Evolutionary conservation across 805 yeast genomes (phyloP), one percentile per base, ranked within the genome.

Genomic region (Monosporozyma unispora): DNA sequence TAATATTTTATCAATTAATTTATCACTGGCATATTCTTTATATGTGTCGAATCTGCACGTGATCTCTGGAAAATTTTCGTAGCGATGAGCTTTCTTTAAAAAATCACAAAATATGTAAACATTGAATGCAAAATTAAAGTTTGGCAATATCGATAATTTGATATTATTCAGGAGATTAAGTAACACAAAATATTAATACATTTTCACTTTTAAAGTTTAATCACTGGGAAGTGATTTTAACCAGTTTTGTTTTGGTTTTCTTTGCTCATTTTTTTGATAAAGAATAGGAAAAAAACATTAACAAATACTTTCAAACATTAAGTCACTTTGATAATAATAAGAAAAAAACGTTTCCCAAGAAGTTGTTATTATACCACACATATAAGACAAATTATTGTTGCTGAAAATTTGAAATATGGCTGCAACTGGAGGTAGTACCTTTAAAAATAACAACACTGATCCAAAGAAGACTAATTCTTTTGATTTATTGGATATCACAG

Each of bases 401-500:
- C 4, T 12, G 4, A 31, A 37, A 18, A 37, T 9, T 16, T 3
- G 12, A 37, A 16, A 12, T n/a, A 39, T 39, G 42, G 22, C 42
- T 39, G 25, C 21, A 39, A 18, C 28, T 11, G n/a, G 19, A 37
- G 22, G 14, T 37, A 18, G 14, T n/a, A 11, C 23, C 14, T 7
- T 37, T 9, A 19, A 37, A 8, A 5, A n/a, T 33, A 21, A 19
- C 6, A 44, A 19, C 21, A 44, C 27, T 29, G 45, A 19, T 18
- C 11, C 35, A 6, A 43, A 31, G 49, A 63, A 61, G 47, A 49
- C 52, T 2, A 48, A 57, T 5, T 63, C 69, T 41, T 64, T 73
- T 43, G 70, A 73, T 52, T 70, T 74, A 2, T 52, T 73, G 46
- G 74, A 69, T 41, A 74, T 84, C 29, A 82, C 91, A 4, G 84